These are phyloP conservation scores for Hypoxylon sp. DNA, from an alignment of 2,329 filamentous ascomycete genomes.

Conservation along the genomic window DNA sequence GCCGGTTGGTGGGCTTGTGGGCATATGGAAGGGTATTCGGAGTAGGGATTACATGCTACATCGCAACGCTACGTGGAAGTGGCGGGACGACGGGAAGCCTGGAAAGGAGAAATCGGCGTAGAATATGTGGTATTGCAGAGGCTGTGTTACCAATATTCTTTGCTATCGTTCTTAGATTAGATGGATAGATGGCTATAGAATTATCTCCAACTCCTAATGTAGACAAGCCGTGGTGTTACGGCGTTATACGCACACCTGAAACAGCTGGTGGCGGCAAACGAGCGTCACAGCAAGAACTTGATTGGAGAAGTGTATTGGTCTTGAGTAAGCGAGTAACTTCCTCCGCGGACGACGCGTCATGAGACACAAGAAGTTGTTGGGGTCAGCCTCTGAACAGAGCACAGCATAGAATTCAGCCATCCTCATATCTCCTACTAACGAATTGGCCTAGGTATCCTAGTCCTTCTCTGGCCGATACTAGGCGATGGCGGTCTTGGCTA, in stretches of 20 bases:
- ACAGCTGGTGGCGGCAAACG: not conserved
- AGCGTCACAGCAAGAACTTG: not conserved
- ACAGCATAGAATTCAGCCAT: not conserved
- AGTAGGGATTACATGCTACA: conserved; percentile 71
- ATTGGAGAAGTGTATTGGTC: not conserved
- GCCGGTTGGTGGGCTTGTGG: conserved; percentile 72
- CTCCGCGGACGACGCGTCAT: not conserved
- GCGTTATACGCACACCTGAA: not conserved
- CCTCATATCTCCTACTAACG: not conserved
- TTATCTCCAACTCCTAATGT: not conserved
- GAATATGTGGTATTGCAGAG: conserved; percentile 9
- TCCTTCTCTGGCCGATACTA: no score
- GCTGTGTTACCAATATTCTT: conserved; percentile 3
- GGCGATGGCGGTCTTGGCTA: not conserved
- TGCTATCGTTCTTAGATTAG: not conserved
- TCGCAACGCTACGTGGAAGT: conserved; percentile 68
- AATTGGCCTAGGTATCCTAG: not conserved
- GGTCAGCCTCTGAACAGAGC: not conserved
- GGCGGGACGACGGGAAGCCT: conserved; percentile 55
- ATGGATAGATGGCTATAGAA: conserved; percentile 13
- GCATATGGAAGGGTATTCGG: conserved; percentile 71
- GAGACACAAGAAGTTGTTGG: not conserved
- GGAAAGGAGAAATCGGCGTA: conserved; percentile 48
- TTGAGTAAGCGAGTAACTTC: not conserved
- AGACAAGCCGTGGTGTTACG: not conserved